Base-by-base conservation (phyloP, 495 filamentous ascomycete species). In the Xylaria curta region DNA sequence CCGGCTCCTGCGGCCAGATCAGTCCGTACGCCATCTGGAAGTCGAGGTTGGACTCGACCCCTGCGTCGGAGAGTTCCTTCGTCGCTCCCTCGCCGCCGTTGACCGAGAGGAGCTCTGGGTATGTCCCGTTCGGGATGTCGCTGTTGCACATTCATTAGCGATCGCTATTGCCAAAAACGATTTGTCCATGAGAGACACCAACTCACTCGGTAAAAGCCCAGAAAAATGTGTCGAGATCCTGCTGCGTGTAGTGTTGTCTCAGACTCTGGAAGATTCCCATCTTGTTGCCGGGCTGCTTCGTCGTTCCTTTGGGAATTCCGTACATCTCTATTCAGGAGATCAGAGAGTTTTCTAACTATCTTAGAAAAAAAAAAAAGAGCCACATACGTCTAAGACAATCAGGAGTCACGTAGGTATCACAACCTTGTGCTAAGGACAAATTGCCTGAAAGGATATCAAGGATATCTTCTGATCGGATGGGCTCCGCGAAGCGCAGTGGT, bases 181-280 rank as follows among this genome's bases (percentile, higher is more conserved):
- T 15, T 10, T 0, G 5, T 0, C 21, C 3, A 9, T 8, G 60
- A 38, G 31, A 8, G n/a, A n/a, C n/a, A n/a, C 6, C 4, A 4
- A 28, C 70, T 62, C 61, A 80, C 78, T 69, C 66, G 2, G 78
- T 76, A 38, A 86, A 88, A 38, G 84, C 84, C 19, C 73, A 75
- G 79, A 90, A 91, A 79, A 88, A 91, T 6, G 82, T 73, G 69
- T 91, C 79, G 4, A 92, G 79, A 70, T 91, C 90, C 5, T 82
- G 78, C 69, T 90, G 87, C 19, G 81, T 75, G 46, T 82, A 84
- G 24, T 79, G 78, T 58, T 81, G 79, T 3, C 75, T 73, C 17
- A 79, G 71, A 12, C 75, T 77, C 56, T 81, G 78, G 71, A 81
- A 77, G 38, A 79, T 77, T 12, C 79, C 79, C 63, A 78, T 78